Percentiles rank a stretch among this genome's conserved stretches.
These are phyloP conservation scores for Passiflora organensis DNA, from an alignment of 345 rosid species.

Conservation along the genomic window DNA sequence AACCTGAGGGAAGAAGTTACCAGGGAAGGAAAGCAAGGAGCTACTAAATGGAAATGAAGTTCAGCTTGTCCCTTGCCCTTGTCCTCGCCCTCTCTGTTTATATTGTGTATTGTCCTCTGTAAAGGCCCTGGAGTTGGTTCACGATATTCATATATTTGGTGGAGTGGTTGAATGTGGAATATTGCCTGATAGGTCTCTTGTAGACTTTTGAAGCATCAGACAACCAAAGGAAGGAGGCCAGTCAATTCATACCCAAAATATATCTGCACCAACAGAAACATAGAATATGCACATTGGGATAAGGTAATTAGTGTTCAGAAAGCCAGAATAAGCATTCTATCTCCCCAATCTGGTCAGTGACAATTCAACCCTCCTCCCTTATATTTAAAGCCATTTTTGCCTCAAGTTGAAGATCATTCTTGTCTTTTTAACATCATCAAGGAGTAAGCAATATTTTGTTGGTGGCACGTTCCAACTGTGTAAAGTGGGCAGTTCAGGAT, in stretches of 20 bases:
- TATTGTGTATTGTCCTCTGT: not conserved
- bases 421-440: not conserved
- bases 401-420: slow-evolving; percentile 14
- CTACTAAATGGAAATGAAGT: too few relatives aligned
- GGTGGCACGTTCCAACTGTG: too few relatives aligned
- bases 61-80: too few relatives aligned
- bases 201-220: slow-evolving; percentile 12
- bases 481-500: too few relatives aligned
- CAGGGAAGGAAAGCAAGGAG: too few relatives aligned
- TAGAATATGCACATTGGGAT: not conserved
- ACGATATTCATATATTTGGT: too few relatives aligned
- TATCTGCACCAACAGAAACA: not conserved
- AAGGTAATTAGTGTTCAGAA: not conserved
- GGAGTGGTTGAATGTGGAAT: too few relatives aligned
- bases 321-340: not conserved
- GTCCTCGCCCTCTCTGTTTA: too few relatives aligned
- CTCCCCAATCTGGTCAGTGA: slow-evolving; percentile 12
- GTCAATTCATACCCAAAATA: slow-evolving; percentile 17
- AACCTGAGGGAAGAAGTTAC: too few relatives aligned
- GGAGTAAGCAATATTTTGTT: not conserved
- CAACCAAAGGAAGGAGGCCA: slow-evolving; percentile 7
- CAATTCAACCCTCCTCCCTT: slow-evolving; percentile 19
- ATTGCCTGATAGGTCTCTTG: too few relatives aligned
- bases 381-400: slow-evolving; percentile 5
- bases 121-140: too few relatives aligned